Conservation (phyloP, 1,284 basidiomycete species). For the Ganoderma boninense region DNA sequence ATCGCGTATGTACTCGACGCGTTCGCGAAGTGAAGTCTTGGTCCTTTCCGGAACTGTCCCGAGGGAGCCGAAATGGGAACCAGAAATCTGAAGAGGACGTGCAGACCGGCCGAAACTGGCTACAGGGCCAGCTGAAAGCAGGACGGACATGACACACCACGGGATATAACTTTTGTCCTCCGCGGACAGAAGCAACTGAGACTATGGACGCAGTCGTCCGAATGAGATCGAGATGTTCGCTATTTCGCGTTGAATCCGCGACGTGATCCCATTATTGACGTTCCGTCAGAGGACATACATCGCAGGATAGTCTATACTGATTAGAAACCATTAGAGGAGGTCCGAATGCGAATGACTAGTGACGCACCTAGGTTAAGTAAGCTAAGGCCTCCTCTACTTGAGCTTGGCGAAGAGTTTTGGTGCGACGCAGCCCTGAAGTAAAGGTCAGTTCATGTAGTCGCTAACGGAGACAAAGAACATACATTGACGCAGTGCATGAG, state of each 20-base stretch:
- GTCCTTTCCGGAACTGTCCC: neutral
- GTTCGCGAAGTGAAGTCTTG: neutral
- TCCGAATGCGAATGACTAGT: neutral
- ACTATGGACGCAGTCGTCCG: neutral
- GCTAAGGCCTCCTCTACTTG: constrained; percentile 44
- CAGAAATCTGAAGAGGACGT: neutral
- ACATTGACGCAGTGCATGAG: constrained; percentile 93
- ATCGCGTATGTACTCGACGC: neutral
- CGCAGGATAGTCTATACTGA: constrained; percentile 2
- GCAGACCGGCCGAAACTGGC: neutral
- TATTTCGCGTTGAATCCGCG: neutral
- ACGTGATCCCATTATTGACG: constrained; percentile 1
- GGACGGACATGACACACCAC: neutral
- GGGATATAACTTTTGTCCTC: neutral
- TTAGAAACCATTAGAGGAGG: neutral
- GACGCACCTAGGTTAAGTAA: constrained; percentile 3
- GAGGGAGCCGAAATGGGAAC: neutral
- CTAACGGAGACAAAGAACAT: constrained; percentile 40
- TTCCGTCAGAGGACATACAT: constrained; percentile 1
- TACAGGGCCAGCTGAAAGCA: neutral
- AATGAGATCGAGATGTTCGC: neutral
- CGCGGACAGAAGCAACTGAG: no score
- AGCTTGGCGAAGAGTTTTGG: constrained; percentile 83
- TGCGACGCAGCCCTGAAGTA: constrained; percentile 70
- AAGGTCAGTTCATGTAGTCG: constrained; percentile 16